Conservation (phyloP, 116 monocot species). For the Papilionanthe hybrid region DNA sequence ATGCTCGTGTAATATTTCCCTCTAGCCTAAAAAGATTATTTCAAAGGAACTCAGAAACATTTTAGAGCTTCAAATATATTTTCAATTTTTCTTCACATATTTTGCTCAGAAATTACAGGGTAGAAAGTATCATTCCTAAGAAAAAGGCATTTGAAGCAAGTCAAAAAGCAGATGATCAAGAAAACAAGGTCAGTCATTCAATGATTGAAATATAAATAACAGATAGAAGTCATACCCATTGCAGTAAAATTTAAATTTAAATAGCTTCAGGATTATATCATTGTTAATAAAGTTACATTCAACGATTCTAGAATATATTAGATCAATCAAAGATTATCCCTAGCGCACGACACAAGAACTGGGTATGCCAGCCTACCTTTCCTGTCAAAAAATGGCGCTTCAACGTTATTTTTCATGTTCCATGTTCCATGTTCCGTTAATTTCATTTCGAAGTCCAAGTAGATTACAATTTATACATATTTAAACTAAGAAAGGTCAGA, state of each 20-base stretch:
- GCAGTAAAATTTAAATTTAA: not conserved
- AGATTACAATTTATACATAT: too few relatives aligned
- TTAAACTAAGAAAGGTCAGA: too few relatives aligned
- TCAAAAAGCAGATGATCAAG: not conserved
- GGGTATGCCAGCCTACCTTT: not conserved
- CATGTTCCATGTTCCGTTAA: too few relatives aligned
- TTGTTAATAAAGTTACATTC: not conserved
- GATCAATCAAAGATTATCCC: too few relatives aligned
- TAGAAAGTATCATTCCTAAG: not conserved
- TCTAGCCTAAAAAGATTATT: constrained; percentile 34
- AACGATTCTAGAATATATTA: too few relatives aligned
- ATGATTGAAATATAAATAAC: not conserved
- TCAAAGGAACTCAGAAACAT: not conserved
- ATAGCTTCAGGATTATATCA: not conserved
- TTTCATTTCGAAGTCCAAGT: too few relatives aligned
- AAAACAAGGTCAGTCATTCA: not conserved
- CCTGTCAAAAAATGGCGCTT: too few relatives aligned
- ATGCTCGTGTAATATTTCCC: constrained; percentile 58
- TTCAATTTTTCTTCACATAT: not conserved
- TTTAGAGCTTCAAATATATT: not conserved
- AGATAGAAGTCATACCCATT: not conserved
- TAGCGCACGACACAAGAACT: not conserved
- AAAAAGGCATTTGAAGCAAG: not conserved
- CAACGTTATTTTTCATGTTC: too few relatives aligned
- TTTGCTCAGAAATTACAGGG: not conserved